Evolutionary conservation across 2,329 filamentous ascomycete genomes (phyloP).

Genomic region (Lachnellula subtilissima): DNA sequence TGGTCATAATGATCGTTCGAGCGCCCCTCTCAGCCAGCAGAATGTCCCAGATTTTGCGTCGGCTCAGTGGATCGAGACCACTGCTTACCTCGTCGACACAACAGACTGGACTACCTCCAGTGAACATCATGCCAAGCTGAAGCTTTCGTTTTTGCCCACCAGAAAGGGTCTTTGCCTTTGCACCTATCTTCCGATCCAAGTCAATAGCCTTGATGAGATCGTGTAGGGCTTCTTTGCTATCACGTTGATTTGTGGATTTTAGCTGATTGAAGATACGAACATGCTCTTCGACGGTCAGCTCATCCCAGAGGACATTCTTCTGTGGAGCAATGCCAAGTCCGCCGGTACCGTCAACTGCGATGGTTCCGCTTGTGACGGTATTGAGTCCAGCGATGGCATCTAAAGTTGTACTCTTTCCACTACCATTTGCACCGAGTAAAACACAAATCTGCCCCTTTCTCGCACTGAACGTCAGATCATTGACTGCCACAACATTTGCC

Average conservation of each 20-base stretch:
- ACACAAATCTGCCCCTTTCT: conserved; percentile 79
- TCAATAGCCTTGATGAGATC: conserved; percentile 68
- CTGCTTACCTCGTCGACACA: conserved; percentile 89
- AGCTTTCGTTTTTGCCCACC: conserved; percentile 91
- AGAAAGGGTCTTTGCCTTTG: conserved; percentile 71
- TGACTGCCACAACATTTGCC: conserved; percentile 74
- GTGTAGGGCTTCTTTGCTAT: conserved; percentile 54
- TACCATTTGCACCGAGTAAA: conserved; percentile 82
- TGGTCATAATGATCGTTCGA: conserved; percentile 81
- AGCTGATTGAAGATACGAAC: conserved; percentile 77
- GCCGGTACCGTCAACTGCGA: conserved; percentile 71
- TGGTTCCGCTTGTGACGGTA: conserved; percentile 68
- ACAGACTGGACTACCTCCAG: conserved; percentile 80
- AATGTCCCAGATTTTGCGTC: conserved; percentile 93
- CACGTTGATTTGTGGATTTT: conserved; percentile 58
- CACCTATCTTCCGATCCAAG: conserved; percentile 66
- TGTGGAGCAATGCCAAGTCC: conserved; percentile 86
- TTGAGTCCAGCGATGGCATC: conserved; percentile 83
- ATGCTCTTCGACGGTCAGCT: conserved; percentile 81
- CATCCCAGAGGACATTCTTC: conserved; percentile 91
- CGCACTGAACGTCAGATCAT: conserved; percentile 66
- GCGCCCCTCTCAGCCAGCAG: conserved; percentile 76
- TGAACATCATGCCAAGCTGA: conserved; percentile 93
- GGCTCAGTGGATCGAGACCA: conserved; percentile 79
- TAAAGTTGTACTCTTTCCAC: conserved; percentile 84